Base-by-base conservation (phyloP, 805 yeast species). In the Teunomyces lycoperdinae region DNA sequence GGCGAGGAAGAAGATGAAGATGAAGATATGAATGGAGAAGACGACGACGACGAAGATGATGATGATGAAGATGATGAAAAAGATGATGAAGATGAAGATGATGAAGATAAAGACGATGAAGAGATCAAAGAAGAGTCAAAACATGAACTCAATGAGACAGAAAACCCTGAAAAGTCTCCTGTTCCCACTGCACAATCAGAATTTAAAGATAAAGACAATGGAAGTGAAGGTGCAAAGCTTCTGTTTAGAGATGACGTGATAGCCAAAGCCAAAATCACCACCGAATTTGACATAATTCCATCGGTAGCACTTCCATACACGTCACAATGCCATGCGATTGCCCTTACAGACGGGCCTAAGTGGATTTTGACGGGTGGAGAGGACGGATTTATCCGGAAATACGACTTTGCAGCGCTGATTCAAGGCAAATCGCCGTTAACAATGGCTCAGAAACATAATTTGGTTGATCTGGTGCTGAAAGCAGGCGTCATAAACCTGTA, bases 281-380 rank as follows among this genome's bases (percentile, higher is more conserved):
- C 76, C 2, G 68, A 79, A 1, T 82, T 83, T 55, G 95, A 87
- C 48, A 81, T 92, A 2, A 74, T 80, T 33, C 98, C 99, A 0
- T 79, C 86, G 9, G 95, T 87, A 16, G 97, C 97, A 1, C 84
- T 91, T 9, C 92, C 96, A 1, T 89, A 88, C 57, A 77, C 89
- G 1, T 70, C 88, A 1, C 84, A 87, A 26, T 85, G 94, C 29
- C 89, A 89, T 65, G 78, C 94, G 2, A 56, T 92, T 31, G 85
- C 91, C 1, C 71, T 89, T 41, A 80, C 96, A 1, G 81, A 79
- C 57, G 96, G 95, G 5, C 84, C 90, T 36, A 84, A 84, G 60
- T 91, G 90, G 85, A 73, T 94, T 34, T 85, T 91, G 58, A 85
- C 96, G 0, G 99, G 99, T 16, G 98, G 98, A 8, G 92, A 87